Percentiles rank a stretch among this genome's conserved stretches.
phyloP scores from a whole-genome alignment of 2,329 filamentous ascomycete genomes.

The Claviceps paspali region DNA sequence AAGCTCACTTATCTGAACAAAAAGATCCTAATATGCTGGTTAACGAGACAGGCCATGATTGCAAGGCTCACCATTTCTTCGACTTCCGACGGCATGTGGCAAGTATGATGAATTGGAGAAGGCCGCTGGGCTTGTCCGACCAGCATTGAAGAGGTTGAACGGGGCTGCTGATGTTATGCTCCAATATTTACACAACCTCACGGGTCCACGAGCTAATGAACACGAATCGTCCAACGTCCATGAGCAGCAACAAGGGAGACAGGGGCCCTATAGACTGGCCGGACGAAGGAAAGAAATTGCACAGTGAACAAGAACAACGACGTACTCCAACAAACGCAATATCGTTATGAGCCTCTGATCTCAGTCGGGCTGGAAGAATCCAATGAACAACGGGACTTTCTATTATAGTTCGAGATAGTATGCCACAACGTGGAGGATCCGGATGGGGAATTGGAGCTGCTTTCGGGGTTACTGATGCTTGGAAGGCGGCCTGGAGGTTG shows the following conservation, averaged over 20 bases:
- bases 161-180: background rate
- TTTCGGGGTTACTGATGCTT: conserved; percentile 20
- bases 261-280: background rate
- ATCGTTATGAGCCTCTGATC: conserved; percentile 57
- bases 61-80: background rate
- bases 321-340: conserved; percentile 71
- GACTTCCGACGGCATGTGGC: background rate
- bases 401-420: conserved; percentile 66
- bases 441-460: conserved; percentile 16
- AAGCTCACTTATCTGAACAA: conserved; percentile 68
- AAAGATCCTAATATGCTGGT: conserved; percentile 43
- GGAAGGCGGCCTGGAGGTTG: conserved; percentile 26
- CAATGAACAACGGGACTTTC: conserved; percentile 60
- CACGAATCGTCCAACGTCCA: background rate
- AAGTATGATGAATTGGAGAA: background rate
- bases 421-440: conserved; percentile 42
- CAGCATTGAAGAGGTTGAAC: background rate
- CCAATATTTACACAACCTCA: background rate
- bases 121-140: background rate
- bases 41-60: background rate
- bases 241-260: background rate
- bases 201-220: background rate
- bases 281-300: background rate
- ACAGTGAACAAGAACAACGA: conserved; percentile 8
- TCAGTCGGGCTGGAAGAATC: conserved; percentile 66